Evolutionary conservation across 768 basidiomycete genomes (phyloP), one percentile per base, ranked within the genome.

Genomic region (Russula sp.): DNA sequence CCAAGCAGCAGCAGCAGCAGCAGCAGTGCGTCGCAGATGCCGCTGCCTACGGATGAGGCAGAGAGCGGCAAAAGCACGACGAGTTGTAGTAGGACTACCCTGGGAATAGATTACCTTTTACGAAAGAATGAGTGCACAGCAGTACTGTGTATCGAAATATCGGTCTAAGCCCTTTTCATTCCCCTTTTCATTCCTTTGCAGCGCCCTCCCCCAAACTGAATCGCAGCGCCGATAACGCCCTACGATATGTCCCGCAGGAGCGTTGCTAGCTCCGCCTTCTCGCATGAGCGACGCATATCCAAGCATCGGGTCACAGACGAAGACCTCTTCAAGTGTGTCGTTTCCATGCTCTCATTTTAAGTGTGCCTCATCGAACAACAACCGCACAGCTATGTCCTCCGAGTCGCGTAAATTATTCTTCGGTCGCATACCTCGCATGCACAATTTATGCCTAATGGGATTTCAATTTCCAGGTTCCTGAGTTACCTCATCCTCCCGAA

Each of bases 281-380:
- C 86, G 66, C 87, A 88, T 68, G 85, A 89, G 73, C 84, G 83
- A 76, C 84, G 90, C 65, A 65, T 88, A 66, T 87, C 88, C 68
- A 88, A 87, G 73, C 83, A 89, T 76, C 83, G 87, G 67, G 85
- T 92, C 57, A 84, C 87, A 30, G 92, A 94, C 70, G 90, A 93
- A 62, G 92, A 94, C 73, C 78, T 94, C 70, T 92, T 90, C 78
- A 84, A 90, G 92, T 94, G 74, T 69, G 84, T 75, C 57, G 77
- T 74, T 26, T n/a, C 34, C 40, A 38, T 46, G 30, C 5, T 18
- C 5, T 18, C 64, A 49, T 52, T 50, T 36, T 51, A 63, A 30
- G 28, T 11, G 5, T 20, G 59, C 63, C 52, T 70, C 69, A 42
- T 51, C 66, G 51, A 36, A 36, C 13, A 14, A 13, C 8, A 36